Percentiles rank a stretch among this genome's conserved stretches.
phyloP scores from a whole-genome alignment of 1,284 basidiomycete genomes.

The Irpex sp. region DNA sequence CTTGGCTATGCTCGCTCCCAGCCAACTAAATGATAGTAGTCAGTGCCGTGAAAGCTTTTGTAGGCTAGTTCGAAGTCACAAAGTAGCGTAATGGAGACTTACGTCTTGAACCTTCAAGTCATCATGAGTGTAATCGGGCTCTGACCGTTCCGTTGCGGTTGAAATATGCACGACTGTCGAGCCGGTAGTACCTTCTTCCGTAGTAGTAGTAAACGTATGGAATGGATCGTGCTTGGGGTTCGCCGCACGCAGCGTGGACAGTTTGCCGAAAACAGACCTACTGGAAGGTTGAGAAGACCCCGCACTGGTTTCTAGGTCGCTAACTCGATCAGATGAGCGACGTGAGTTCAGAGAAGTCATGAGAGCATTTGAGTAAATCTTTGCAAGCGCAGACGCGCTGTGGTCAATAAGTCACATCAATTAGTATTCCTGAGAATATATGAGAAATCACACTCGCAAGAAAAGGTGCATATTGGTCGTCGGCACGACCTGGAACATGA shows the following conservation, averaged over 20 bases:
- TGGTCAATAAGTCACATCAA: conserved; percentile 29
- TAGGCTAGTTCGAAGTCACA: not conserved
- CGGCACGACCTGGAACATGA: conserved; percentile 13
- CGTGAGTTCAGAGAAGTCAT: conserved; percentile 24
- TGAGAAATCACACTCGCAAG: not conserved
- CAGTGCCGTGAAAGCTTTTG: not conserved
- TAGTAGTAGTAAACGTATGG: not conserved
- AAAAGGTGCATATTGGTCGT: conserved; percentile 11
- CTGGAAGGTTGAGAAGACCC: not conserved
- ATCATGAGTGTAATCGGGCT: not conserved
- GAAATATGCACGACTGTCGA: conserved; percentile 1
- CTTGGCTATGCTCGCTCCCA: not conserved
- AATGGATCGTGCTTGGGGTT: not conserved
- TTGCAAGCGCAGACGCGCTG: conserved; percentile 36
- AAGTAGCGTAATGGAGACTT: too few relatives aligned
- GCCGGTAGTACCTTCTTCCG: not conserved
- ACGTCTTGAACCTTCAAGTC: not conserved
- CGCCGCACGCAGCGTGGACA: not conserved
- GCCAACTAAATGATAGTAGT: not conserved
- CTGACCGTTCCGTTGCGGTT: not conserved
- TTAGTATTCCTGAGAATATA: not conserved
- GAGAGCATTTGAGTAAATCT: conserved; percentile 43
- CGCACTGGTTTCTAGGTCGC: not conserved
- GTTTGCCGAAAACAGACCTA: not conserved
- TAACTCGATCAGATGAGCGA: not conserved